Percentiles rank a stretch among this genome's conserved stretches.
These are phyloP conservation scores for Tricholoma saponaceum DNA, from an alignment of 768 basidiomycete species.

Conservation along the genomic window DNA sequence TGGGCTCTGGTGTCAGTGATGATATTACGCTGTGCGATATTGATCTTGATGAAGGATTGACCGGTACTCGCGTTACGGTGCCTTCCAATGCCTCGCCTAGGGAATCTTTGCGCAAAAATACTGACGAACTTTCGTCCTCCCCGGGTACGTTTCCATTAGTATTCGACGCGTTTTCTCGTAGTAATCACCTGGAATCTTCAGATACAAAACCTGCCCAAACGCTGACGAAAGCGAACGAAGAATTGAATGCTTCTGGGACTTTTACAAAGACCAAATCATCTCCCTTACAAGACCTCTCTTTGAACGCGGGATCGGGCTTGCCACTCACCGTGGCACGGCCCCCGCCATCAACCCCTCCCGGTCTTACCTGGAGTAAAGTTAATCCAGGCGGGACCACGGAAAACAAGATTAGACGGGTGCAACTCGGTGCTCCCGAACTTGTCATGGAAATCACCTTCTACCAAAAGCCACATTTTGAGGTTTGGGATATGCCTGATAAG, in stretches of 20 bases:
- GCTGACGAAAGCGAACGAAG: background rate
- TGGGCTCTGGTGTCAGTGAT: background rate
- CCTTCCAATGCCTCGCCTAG: background rate
- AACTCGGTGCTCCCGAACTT: slow-evolving; percentile 25
- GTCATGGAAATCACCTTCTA: slow-evolving; percentile 25
- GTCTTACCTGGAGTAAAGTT: background rate
- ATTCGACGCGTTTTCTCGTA: too few relatives aligned
- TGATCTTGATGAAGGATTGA: background rate
- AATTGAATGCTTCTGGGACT: background rate
- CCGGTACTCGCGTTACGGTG: background rate
- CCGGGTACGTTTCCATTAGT: background rate
- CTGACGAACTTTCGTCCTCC: background rate
- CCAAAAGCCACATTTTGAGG: slow-evolving; percentile 27
- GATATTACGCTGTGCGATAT: background rate
- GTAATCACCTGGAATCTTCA: background rate
- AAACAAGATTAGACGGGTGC: slow-evolving; percentile 20
- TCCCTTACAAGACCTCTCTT: background rate
- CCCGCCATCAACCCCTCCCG: background rate
- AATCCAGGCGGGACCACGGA: slow-evolving; percentile 4
- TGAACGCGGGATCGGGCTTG: background rate
- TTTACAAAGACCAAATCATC: background rate
- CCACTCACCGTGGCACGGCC: background rate
- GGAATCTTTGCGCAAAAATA: background rate
- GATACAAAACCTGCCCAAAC: background rate
- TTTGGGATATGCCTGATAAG: slow-evolving; percentile 33